phyloP scores from a whole-genome alignment of 129 eudicot species.

The Deinandra increscens region DNA sequence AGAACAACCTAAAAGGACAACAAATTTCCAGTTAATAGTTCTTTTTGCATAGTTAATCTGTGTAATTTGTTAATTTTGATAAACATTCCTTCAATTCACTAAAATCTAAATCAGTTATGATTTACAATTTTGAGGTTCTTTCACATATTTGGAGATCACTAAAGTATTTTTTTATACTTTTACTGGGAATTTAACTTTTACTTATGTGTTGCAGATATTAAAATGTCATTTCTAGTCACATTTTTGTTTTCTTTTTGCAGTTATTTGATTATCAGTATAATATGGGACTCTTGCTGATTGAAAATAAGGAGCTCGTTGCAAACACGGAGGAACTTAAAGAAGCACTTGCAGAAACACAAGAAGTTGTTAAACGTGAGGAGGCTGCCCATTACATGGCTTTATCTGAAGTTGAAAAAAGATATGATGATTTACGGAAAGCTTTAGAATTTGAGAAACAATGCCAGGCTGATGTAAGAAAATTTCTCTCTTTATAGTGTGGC shows the following conservation, averaged over 20 bases:
- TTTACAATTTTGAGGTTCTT: too few species aligned
- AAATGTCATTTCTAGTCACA: neutral
- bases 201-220: neutral
- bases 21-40: too few species aligned
- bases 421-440: slow-evolving; percentile 64
- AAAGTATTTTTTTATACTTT: neutral
- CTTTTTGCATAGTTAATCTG: neutral
- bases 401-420: slow-evolving; percentile 75
- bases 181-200: neutral
- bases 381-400: slow-evolving; percentile 72
- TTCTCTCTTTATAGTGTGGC: neutral
- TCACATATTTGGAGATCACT: too few species aligned
- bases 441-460: slow-evolving; percentile 62
- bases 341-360: slow-evolving; percentile 57
- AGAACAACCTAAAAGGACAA: neutral
- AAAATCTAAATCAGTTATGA: neutral
- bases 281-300: slow-evolving; percentile 89
- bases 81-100: neutral
- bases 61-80: neutral
- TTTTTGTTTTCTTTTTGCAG: slow-evolving; percentile 34
- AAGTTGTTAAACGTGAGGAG: slow-evolving; percentile 75
- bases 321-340: slow-evolving; percentile 60
- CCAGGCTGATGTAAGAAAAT: slow-evolving; percentile 55
- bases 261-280: slow-evolving; percentile 85
- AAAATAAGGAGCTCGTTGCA: slow-evolving; percentile 67